A percentile compares a stretch with the other conserved stretches of the same genome.
phyloP scores from a whole-genome alignment of 768 basidiomycete species.

The Leccinum longicurvipes region DNA sequence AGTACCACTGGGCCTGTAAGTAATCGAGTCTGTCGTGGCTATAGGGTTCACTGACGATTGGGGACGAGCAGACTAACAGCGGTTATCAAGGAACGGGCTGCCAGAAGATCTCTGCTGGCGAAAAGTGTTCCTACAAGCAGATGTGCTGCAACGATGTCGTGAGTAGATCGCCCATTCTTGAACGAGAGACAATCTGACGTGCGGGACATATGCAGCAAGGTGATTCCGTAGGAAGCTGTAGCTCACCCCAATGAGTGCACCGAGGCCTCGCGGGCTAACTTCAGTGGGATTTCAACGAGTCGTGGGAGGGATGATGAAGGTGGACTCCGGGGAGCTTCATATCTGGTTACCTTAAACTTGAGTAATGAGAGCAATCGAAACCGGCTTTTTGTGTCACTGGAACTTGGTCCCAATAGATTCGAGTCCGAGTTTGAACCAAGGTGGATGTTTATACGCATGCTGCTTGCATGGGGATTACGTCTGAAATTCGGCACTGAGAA shows the following conservation, averaged over 20 bases:
- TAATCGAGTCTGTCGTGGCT: neutral
- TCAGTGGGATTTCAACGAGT: neutral
- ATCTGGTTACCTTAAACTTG: neutral
- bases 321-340: neutral
- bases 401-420: neutral
- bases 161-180: neutral
- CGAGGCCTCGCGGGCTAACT: neutral
- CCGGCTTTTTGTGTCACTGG: neutral
- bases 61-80: neutral
- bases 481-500: too few relatives aligned
- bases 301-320: neutral
- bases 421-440: too few relatives aligned
- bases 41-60: neutral
- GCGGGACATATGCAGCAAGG: neutral
- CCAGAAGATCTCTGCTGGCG: neutral
- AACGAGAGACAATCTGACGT: neutral
- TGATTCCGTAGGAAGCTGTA: neutral
- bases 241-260: neutral
- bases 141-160: slow-evolving; percentile 1
- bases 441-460: too few relatives aligned
- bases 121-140: neutral
- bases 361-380: neutral
- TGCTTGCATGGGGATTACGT: too few relatives aligned
- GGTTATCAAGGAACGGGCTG: neutral
- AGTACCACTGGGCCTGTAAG: neutral